Base-by-base conservation (phyloP, 176 grass and related monocot species). In the Tuctoria greenei region DNA sequence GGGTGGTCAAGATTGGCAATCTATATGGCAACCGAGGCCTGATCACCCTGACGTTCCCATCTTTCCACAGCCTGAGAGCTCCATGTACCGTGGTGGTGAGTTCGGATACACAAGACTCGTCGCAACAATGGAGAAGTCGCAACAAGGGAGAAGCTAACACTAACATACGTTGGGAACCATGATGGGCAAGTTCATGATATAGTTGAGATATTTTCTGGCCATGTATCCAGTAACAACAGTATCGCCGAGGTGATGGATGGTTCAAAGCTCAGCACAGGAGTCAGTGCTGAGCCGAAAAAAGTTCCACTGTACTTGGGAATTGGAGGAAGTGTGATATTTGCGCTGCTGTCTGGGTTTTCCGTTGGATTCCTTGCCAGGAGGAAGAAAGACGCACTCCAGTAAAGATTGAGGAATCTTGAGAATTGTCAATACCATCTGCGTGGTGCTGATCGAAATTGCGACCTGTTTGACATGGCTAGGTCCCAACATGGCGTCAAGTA, bases 161-260 rank as follows among this genome's bases (percentile, higher is more conserved):
- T 99, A 24, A 81, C 37, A 4, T 99, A 99, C 13, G 66, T 95
- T n/a, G 95, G 95, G 27, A 99, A 99, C 79, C 95, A 99, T 77
- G 95, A 99, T 61, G 95, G 95, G 16, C 85, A 54, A 54, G 51
- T 54, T 21, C 51, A 54, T 54, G 51, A 54, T 10, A 54, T 54
- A 20, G 51, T 54, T 54, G 51, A 54, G 20, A 54, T 54, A 54
- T 54, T 54, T 20, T 94, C 86, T 67, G 87, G 72, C 11, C 69
- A 71, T 36, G 75, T 55, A 50, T 49, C 70, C 2, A 55, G 38
- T 39, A 44, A 43, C 6, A 67, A 5, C 41, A 23, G 37, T 10
- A 20, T n/a, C 76, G 38, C 62, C 28, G 50, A 63, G 2, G 15
- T 12, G 11, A 72, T 66, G 25, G 49, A 47, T 68, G 56, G 28